Evolutionary conservation across 2,329 filamentous ascomycete species (phyloP).

Genomic region (Colletotrichum magnum): DNA sequence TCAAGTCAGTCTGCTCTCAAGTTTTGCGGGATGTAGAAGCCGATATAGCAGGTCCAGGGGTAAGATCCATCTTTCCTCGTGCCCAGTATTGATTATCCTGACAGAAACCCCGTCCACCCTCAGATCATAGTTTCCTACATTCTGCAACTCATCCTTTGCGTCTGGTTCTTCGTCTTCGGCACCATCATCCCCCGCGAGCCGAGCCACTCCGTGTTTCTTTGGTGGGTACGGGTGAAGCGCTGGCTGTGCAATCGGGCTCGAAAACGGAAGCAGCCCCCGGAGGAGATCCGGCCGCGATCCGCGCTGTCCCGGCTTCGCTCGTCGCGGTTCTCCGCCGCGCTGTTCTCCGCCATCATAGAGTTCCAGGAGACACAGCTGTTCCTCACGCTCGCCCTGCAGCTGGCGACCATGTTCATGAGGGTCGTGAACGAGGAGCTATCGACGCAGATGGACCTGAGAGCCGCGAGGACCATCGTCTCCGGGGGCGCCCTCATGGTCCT

Average conservation of each 20-base stretch:
- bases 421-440: constrained; percentile 16
- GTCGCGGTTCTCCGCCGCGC: constrained; percentile 9
- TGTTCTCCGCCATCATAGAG: constrained; percentile 23
- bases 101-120: too few relatives aligned
- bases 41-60: constrained; percentile 6
- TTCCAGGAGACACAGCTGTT: constrained; percentile 45
- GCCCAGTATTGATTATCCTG: too few relatives aligned
- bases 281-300: too few relatives aligned
- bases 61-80: too few relatives aligned
- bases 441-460: constrained; percentile 28
- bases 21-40: constrained; percentile 4
- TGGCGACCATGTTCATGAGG: constrained; percentile 43
- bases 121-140: constrained; percentile 17
- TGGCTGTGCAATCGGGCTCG: neutral
- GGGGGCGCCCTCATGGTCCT: constrained; percentile 43
- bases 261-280: too few relatives aligned
- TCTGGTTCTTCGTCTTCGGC: constrained; percentile 10
- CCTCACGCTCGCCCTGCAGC: constrained; percentile 44
- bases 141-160: neutral
- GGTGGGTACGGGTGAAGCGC: neutral
- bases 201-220: neutral
- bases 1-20: too few relatives aligned
- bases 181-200: neutral
- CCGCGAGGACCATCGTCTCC: constrained; percentile 34
- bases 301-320: neutral